phyloP scores from a whole-genome alignment of 495 filamentous ascomycete genomes.

The Penicillium parvum region DNA sequence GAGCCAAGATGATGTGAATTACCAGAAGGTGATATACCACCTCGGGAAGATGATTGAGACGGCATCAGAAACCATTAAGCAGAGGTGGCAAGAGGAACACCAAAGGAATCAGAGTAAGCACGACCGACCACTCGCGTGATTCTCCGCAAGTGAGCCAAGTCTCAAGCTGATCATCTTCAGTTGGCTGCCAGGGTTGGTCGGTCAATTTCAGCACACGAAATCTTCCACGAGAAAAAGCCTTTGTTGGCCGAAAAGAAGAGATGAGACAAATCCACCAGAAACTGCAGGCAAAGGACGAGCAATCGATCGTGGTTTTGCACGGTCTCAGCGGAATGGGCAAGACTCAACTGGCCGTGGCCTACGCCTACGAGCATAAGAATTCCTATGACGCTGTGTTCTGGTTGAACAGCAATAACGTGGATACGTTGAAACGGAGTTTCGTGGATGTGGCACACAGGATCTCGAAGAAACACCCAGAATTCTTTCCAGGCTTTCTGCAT shows the following conservation, averaged over 20 bases:
- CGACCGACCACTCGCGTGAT: too few relatives aligned
- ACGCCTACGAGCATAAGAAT: not conserved
- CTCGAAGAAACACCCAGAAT: not conserved
- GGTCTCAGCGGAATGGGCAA: constrained; percentile 8
- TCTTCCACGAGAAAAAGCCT: not conserved
- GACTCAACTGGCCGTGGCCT: constrained; percentile 4
- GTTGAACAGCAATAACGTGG: not conserved
- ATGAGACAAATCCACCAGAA: not conserved
- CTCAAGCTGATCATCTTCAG: too few relatives aligned
- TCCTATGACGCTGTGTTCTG: constrained; percentile 1
- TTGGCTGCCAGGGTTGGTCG: too few relatives aligned
- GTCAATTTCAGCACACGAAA: not conserved
- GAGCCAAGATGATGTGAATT: not conserved
- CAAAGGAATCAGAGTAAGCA: too few relatives aligned
- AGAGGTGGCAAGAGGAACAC: not conserved
- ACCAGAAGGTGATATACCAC: not conserved
- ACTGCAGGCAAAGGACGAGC: not conserved
- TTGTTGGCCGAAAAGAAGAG: not conserved
- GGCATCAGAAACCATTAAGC: not conserved
- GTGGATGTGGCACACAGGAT: not conserved
- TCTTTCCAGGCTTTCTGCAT: not conserved
- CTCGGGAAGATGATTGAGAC: not conserved
- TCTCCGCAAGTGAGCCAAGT: too few relatives aligned
- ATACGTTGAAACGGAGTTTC: constrained; percentile 2
- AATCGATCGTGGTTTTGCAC: not conserved